These are phyloP conservation scores for Batkoa obscura DNA, from an alignment of 371 early-diverging fungal species.

Conservation along the genomic window DNA sequence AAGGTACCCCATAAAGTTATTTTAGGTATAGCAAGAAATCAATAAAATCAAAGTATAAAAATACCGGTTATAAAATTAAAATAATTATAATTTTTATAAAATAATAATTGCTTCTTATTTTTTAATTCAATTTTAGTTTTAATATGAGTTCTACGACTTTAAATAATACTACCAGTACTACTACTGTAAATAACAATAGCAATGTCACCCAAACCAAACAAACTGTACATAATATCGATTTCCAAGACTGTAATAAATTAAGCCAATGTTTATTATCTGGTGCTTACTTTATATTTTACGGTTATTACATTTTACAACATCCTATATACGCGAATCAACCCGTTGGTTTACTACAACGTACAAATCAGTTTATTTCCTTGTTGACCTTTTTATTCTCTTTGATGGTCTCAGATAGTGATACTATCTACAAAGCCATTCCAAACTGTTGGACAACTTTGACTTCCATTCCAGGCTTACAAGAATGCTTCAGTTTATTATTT, in stretches of 20 bases:
- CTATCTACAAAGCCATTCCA: not conserved
- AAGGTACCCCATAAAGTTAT: too few species aligned
- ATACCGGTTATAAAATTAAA: too few species aligned
- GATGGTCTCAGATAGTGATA: not conserved
- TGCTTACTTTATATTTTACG: not conserved
- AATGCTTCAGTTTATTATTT: not conserved
- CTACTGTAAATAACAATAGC: too few species aligned
- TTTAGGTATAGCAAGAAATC: too few species aligned
- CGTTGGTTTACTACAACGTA: not conserved
- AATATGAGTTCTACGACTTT: too few species aligned
- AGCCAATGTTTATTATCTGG: not conserved
- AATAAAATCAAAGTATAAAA: too few species aligned
- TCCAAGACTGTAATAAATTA: not conserved
- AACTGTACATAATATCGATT: too few species aligned
- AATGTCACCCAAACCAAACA: too few species aligned
- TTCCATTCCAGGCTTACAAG: not conserved
- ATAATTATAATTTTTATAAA: too few species aligned
- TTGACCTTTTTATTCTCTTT: not conserved
- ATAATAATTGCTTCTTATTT: too few species aligned
- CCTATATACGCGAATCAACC: not conserved
- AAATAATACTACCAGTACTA: too few species aligned
- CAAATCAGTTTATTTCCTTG: not conserved
- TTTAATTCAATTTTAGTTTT: too few species aligned
- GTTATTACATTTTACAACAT: not conserved
- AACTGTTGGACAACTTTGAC: not conserved